Percentiles rank a stretch among this genome's conserved stretches.
Evolutionary conservation across 2,329 filamentous ascomycete species (phyloP).

Genomic region (Emmonsiellopsis sp.): DNA sequence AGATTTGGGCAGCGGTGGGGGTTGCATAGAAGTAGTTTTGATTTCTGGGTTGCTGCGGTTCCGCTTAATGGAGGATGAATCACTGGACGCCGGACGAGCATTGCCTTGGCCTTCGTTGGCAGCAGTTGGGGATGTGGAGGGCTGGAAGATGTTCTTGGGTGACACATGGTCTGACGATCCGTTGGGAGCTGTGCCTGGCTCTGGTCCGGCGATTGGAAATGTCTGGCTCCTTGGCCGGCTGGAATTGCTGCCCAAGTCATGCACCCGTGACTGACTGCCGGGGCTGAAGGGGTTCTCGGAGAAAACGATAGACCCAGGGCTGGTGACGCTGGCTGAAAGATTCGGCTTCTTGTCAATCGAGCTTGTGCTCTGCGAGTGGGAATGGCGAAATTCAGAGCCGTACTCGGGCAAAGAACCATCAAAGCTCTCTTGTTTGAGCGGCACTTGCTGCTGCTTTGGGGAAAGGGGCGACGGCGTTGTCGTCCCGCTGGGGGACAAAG

Average conservation of each 20-base stretch:
- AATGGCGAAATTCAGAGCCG: slow-evolving; percentile 47
- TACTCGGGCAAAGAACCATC: slow-evolving; percentile 52
- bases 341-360: slow-evolving; percentile 59
- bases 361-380: slow-evolving; percentile 57
- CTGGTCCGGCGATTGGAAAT: slow-evolving; percentile 56
- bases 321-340: slow-evolving; percentile 63
- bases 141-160: slow-evolving; percentile 42
- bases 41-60: slow-evolving; percentile 38
- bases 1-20: slow-evolving; percentile 30
- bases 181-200: slow-evolving; percentile 45
- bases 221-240: slow-evolving; percentile 80
- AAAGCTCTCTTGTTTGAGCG: slow-evolving; percentile 51
- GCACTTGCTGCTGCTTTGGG: slow-evolving; percentile 57
- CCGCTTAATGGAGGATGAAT: slow-evolving; percentile 30
- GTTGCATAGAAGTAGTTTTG: slow-evolving; percentile 33
- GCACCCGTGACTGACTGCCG: slow-evolving; percentile 42
- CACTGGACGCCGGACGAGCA: slow-evolving; percentile 17
- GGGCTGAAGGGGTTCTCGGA: slow-evolving; percentile 64
- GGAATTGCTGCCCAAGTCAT: slow-evolving; percentile 43
- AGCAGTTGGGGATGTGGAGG: slow-evolving; percentile 39
- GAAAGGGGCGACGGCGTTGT: slow-evolving; percentile 62
- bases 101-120: slow-evolving; percentile 34
- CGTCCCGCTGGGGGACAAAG: slow-evolving; percentile 60
- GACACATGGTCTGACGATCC: slow-evolving; percentile 45
- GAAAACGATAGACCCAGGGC: slow-evolving; percentile 65